phyloP scores from a whole-genome alignment of 148 eudicot species.

The Amaranthus hypochondriacus region DNA sequence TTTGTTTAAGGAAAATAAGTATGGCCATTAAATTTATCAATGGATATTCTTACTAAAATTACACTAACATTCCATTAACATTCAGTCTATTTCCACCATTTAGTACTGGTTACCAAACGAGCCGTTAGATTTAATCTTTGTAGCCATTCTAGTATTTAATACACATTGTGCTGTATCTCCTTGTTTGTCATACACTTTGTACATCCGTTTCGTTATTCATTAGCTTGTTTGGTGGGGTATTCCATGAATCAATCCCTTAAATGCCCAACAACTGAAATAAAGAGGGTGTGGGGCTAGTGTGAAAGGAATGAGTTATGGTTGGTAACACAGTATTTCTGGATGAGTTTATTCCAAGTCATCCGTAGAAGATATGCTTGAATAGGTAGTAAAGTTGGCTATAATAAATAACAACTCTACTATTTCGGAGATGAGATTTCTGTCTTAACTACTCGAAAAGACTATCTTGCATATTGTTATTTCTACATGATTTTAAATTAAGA shows the following conservation, averaged over 20 bases:
- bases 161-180: not conserved
- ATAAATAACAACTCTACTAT: not conserved
- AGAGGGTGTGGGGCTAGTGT: not conserved
- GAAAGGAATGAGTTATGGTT: not conserved
- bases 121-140: not conserved
- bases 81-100: too few relatives aligned
- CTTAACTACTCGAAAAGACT: not conserved
- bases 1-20: too few relatives aligned
- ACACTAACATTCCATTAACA: too few relatives aligned
- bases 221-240: not conserved
- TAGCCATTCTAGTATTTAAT: not conserved
- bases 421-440: not conserved
- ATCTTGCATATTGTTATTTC: not conserved
- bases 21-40: too few relatives aligned
- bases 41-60: too few relatives aligned
- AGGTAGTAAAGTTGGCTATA: not conserved
- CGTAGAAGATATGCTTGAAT: not conserved
- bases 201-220: not conserved
- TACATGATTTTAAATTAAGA: not conserved
- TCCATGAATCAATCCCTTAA: not conserved
- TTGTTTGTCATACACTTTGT: not conserved
- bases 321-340: not conserved
- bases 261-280: not conserved
- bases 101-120: too few relatives aligned
- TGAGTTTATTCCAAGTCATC: not conserved